A percentile compares a stretch with the other conserved stretches of the same genome.
Conservation (phyloP, 441 rosid genomes). For the Populus hybrid region DNA sequence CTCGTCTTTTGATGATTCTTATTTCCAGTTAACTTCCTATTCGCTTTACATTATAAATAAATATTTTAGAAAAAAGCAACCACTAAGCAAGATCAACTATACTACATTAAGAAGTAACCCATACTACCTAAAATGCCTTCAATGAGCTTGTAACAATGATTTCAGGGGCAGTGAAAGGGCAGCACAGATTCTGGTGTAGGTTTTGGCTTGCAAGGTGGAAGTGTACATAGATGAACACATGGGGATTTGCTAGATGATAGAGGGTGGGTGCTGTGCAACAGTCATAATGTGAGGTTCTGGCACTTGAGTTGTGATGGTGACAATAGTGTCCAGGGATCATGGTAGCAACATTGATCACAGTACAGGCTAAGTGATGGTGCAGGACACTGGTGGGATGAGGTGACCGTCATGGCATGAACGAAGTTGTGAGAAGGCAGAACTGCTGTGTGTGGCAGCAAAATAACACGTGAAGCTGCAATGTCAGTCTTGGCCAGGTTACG, state of each 20-base stretch:
- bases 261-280: neutral
- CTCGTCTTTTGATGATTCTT: neutral
- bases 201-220: neutral
- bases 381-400: no score
- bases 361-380: neutral
- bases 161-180: neutral
- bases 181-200: neutral
- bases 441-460: neutral
- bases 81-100: neutral
- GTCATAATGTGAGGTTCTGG: neutral
- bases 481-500: neutral
- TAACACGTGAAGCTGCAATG: constrained; percentile 2
- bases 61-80: neutral
- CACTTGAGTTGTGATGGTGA: neutral
- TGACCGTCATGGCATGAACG: neutral
- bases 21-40: neutral
- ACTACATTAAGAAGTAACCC: neutral
- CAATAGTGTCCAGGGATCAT: neutral
- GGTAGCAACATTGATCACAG: neutral
- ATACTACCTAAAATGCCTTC: constrained; percentile 3
- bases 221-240: neutral
- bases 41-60: neutral
- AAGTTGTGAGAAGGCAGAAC: neutral
- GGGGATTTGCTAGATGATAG: neutral
- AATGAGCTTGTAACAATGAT: neutral